Conservation (phyloP, 768 basidiomycete species). For the Pholiota molesta region DNA sequence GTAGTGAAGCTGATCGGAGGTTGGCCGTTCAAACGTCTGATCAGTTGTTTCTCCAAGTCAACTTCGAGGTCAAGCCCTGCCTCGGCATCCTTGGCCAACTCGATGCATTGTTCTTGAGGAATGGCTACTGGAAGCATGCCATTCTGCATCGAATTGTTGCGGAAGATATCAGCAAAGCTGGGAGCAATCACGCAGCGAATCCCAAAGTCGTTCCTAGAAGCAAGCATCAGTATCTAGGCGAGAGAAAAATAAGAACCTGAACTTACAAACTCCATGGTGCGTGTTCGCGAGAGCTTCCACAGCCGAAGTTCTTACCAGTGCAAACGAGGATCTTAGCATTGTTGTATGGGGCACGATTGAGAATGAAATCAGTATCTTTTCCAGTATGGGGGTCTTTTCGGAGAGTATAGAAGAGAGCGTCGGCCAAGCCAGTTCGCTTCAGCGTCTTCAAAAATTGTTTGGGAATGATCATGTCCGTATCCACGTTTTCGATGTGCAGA, state of each 20-base stretch:
- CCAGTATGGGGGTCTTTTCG: conserved; percentile 79
- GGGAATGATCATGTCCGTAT: conserved; percentile 94
- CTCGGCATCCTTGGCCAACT: conserved; percentile 77
- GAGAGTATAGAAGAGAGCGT: conserved; percentile 81
- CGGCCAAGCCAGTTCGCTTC: conserved; percentile 84
- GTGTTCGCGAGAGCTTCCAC: conserved; percentile 89
- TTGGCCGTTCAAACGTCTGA: conserved; percentile 75
- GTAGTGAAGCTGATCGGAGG: conserved; percentile 74
- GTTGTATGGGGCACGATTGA: conserved; percentile 81
- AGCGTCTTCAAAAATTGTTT: conserved; percentile 94
- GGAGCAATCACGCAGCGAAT: conserved; percentile 88
- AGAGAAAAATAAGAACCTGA: background rate
- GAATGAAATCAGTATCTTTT: conserved; percentile 80
- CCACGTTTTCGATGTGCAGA: conserved; percentile 82
- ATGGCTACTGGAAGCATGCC: conserved; percentile 85
- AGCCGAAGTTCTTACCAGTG: conserved; percentile 89
- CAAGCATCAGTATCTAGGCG: conserved; percentile 2
- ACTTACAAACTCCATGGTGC: conserved; percentile 86
- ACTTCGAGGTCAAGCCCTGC: conserved; percentile 78
- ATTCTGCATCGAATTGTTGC: conserved; percentile 90
- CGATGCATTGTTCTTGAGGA: conserved; percentile 68
- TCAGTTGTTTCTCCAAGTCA: conserved; percentile 81
- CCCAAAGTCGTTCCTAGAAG: conserved; percentile 79
- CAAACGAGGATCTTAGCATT: conserved; percentile 80
- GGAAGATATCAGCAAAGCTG: conserved; percentile 91